A percentile compares a stretch with the other conserved stretches of the same genome.
These are phyloP conservation scores for Leccinum griseonigrum DNA, from an alignment of 1,284 basidiomycete species.

Conservation along the genomic window DNA sequence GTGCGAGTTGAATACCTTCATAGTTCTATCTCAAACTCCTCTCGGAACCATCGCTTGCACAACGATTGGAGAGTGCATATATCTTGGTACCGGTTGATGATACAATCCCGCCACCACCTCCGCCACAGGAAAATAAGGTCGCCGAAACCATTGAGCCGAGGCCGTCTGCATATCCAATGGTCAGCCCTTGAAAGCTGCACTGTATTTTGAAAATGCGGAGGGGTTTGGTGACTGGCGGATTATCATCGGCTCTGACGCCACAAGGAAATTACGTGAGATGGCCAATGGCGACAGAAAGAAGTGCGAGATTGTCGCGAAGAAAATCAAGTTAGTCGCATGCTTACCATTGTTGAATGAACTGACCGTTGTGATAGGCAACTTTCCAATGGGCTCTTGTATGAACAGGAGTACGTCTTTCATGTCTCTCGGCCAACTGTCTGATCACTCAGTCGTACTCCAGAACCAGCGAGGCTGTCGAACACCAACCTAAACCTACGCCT, in stretches of 20 bases:
- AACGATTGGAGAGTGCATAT: slow-evolving; percentile 16
- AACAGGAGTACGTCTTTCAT: slow-evolving; percentile 31
- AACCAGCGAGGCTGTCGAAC: slow-evolving; percentile 8
- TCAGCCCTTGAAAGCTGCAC: slow-evolving; percentile 49
- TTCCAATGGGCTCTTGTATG: slow-evolving; percentile 56
- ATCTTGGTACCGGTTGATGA: background rate
- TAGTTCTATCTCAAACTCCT: slow-evolving; percentile 27
- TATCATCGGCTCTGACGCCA: slow-evolving; percentile 45
- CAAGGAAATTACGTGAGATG: slow-evolving; percentile 41
- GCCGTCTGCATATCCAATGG: slow-evolving; percentile 39
- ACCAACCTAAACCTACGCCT: slow-evolving; percentile 6
- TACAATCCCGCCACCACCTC: background rate
- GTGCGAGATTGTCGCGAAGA: slow-evolving; percentile 52
- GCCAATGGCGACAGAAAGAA: slow-evolving; percentile 40
- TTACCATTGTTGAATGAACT: slow-evolving; percentile 1
- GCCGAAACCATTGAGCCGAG: slow-evolving; percentile 1
- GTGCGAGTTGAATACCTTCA: background rate
- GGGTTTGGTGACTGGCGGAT: slow-evolving; percentile 56
- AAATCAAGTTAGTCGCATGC: slow-evolving; percentile 48
- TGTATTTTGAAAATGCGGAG: slow-evolving; percentile 50
- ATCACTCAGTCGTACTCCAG: slow-evolving; percentile 6
- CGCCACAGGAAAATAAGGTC: background rate
- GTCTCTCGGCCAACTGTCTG: background rate
- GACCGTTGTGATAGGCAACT: slow-evolving; percentile 45
- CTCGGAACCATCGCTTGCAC: slow-evolving; percentile 16